Percentiles rank a stretch among this genome's conserved stretches.
Evolutionary conservation across 1,284 basidiomycete species (phyloP).

Genomic region (Tilletia walkeri): DNA sequence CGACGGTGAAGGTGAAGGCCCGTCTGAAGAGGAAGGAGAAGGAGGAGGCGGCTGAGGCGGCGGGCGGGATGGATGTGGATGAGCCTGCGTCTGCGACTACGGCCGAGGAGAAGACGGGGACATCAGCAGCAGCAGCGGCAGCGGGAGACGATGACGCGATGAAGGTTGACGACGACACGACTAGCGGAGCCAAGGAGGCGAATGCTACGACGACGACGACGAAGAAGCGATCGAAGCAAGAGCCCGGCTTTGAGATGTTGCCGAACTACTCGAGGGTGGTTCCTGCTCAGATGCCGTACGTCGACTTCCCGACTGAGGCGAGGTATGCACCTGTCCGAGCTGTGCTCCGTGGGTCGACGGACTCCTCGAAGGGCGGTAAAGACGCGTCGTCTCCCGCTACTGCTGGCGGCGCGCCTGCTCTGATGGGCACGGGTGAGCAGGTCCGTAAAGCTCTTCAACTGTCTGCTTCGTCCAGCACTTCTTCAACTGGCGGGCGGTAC

Average conservation of each 20-base stretch:
- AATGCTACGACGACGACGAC: conserved; percentile 24
- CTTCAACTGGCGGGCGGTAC: neutral
- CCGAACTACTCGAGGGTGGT: conserved; percentile 90
- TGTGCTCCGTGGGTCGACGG: neutral
- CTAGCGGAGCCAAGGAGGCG: neutral
- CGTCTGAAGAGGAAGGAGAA: conserved; percentile 51
- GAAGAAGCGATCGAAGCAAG: conserved; percentile 63
- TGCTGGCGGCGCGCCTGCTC: neutral
- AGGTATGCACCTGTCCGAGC: conserved; percentile 55
- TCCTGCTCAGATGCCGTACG: conserved; percentile 79
- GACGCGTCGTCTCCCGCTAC: neutral
- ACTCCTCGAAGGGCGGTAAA: neutral
- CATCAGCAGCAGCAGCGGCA: conserved; percentile 27
- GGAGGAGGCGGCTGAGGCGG: conserved; percentile 39
- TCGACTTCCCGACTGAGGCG: conserved; percentile 74
- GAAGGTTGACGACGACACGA: conserved; percentile 35
- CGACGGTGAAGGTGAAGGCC: conserved; percentile 53
- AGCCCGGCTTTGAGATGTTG: conserved; percentile 73
- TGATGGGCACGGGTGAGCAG: neutral
- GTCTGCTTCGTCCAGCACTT: neutral
- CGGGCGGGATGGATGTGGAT: conserved; percentile 41
- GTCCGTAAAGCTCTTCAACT: conserved; percentile 1
- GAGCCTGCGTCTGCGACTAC: conserved; percentile 20
- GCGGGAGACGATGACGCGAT: conserved; percentile 26
- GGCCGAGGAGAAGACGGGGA: conserved; percentile 7